Evolutionary conservation across 768 basidiomycete species (phyloP), one percentile per base, ranked within the genome.

Genomic region (Collybia nuda): DNA sequence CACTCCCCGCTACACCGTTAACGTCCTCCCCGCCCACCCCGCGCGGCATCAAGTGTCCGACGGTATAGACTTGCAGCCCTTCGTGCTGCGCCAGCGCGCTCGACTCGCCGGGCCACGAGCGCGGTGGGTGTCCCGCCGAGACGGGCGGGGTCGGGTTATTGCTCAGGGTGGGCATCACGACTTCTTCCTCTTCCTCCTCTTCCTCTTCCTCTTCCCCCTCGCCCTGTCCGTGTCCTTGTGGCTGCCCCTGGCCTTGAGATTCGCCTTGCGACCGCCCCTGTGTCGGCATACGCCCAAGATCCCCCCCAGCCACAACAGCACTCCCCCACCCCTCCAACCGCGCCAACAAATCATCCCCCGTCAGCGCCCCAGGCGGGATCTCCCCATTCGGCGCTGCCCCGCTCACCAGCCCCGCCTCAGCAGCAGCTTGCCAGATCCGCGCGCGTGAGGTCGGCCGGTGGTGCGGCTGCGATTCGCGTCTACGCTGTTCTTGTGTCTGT

Each of bases 51-150:
- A 90, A 68, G 63, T 90, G 88, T 0, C 89, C 88, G 3, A 91
- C 79, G 1, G 90, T 91, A 62, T 88, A 88, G 47, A 90, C 87
- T 63, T 89, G 86, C 47, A 91, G 65, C 3, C 86, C 88, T 58
- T 86, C 80, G 52, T 88, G 85, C 37, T 65, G 63, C 58, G 64
- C 54, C 44, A 62, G 59, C 6, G 14, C 28, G 49, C 55, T 26
- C 41, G 47, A 56, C 50, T 56, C 40, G 18, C 42, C 53, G 28
- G 32, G 22, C 14, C 39, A 46, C 40, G 6, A 40, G 41, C 40
- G 11, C 19, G n/a, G n/a, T n/a, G n/a, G n/a, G 15, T 6, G 24
- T 47, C 37, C 47, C 32, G 26, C 36, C 23, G 14, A 11, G 32
- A 32, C 9, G 12, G 2, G 32, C 32, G 32, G 32, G 4, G 24